phyloP scores from a whole-genome alignment of 176 grass and related monocot species.

The Zea luxurians region DNA sequence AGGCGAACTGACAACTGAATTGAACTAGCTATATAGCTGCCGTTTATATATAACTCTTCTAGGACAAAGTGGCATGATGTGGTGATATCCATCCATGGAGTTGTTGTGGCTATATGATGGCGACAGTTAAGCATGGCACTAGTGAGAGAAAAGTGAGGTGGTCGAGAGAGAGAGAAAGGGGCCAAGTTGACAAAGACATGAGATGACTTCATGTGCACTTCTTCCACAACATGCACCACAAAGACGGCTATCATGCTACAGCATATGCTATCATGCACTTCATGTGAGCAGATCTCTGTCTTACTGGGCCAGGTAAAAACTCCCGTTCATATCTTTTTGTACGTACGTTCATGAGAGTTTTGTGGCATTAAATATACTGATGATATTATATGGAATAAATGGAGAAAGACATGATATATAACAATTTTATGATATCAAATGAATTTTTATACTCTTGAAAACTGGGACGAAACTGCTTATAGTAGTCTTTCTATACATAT shows the following conservation, averaged over 20 bases:
- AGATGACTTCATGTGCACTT: conserved; percentile 71
- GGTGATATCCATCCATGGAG: not conserved
- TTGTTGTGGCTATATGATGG: conserved; percentile 14
- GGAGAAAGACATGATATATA: too few species aligned
- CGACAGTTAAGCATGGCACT: conserved; percentile 45
- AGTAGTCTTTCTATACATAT: too few species aligned
- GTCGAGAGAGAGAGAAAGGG: not conserved
- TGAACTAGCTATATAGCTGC: not conserved
- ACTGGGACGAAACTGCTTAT: too few species aligned
- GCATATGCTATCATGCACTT: too few species aligned
- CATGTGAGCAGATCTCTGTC: too few species aligned
- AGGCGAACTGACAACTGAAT: not conserved
- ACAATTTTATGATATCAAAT: too few species aligned
- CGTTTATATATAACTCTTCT: not conserved
- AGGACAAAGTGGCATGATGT: not conserved
- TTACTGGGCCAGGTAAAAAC: not conserved
- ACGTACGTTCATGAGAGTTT: too few species aligned
- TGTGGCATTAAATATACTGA: too few species aligned
- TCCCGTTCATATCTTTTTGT: too few species aligned
- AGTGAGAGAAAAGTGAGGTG: not conserved
- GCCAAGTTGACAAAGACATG: conserved; percentile 40
- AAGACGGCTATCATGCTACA: conserved; percentile 13
- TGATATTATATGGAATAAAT: too few species aligned
- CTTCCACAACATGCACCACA: conserved; percentile 13
- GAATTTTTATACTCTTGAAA: too few species aligned